Base-by-base conservation (phyloP, 1,284 basidiomycete genomes). In the Microbotryum scabiosae region DNA sequence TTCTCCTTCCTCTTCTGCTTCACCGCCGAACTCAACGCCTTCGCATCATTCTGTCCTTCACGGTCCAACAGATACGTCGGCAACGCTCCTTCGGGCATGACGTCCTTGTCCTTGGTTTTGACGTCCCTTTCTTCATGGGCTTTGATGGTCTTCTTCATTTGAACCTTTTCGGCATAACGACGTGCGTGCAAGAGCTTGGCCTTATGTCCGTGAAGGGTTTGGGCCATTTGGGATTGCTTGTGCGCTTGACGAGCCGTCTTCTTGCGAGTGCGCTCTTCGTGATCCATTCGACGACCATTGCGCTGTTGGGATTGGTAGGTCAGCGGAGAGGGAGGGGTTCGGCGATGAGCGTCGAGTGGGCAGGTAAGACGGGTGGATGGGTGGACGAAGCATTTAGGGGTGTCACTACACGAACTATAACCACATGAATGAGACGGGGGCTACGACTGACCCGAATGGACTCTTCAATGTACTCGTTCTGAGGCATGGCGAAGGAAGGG, bases 1-100 rank as follows among this genome's bases (percentile, higher is more conserved):
- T 97, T 96, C 79, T 99, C 96, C 77, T 98, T 99, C 73, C 96
- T 84, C 75, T 93, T 90, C 78, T 99, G 92, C 79, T 99, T 99
- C 81, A 99, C 87, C 16, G 96, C 96, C 46, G 86, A 86, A n/a
- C 89, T 93, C 50, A 99, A 81, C 4, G 93, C 90, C 79, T 98
- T 98, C 57, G 96, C 96, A 72, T 98, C 91, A 66, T 90, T 93
- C 78, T 97, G 91, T 18, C 88, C 88, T 75, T 98, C 94, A 64
- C 96, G 85, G 75, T 99, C 96, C 62, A 99, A 85, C 62, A 99
- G 82, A 76, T 94, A 98, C 1, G 94, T 87, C 20, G 92, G 92
- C 49, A 96, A 79, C 57, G 93, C 93, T 63, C 86, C 89, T 62
- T 94, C 89, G 59, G 89, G 87, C 47, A 87, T 84, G 10, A 85